These are phyloP conservation scores for Malus sieversii DNA, from an alignment of 306 rosid species.

Conservation along the genomic window DNA sequence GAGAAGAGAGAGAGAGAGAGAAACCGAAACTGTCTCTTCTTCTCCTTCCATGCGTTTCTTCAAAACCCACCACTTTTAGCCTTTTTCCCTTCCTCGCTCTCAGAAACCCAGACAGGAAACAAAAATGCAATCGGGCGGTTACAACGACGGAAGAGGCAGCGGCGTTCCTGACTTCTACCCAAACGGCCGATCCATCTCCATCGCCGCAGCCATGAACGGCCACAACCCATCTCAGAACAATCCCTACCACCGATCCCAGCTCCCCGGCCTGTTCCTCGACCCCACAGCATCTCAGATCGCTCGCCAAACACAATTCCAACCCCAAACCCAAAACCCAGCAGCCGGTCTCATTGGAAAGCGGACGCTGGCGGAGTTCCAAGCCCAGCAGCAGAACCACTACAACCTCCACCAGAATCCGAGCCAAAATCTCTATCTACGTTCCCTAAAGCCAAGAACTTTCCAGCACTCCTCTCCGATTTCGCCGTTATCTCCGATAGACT, in stretches of 20 bases:
- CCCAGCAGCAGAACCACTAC: constrained; percentile 31
- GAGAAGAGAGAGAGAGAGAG: not conserved
- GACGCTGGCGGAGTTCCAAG: constrained; percentile 64
- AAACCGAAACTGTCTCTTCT: constrained; percentile 18
- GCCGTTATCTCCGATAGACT: constrained; percentile 51
- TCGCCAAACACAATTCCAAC: constrained; percentile 24
- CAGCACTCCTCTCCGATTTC: constrained; percentile 41
- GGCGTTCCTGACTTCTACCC: constrained; percentile 42
- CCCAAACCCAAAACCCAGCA: constrained; percentile 5
- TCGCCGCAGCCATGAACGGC: constrained; percentile 27
- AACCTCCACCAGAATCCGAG: constrained; percentile 19
- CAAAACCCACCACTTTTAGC: constrained; percentile 31
- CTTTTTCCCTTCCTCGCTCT: constrained; percentile 6
- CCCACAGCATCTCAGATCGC: constrained; percentile 49
- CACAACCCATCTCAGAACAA: constrained; percentile 28
- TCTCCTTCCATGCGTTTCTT: constrained; percentile 32
- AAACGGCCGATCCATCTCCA: constrained; percentile 41
- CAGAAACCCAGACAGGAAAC: not conserved
- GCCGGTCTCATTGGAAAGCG: constrained; percentile 43
- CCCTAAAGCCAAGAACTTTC: constrained; percentile 52
- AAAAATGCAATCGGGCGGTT: constrained; percentile 66
- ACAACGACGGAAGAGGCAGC: constrained; percentile 47
- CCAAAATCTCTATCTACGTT: constrained; percentile 37
- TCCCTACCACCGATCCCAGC: constrained; percentile 44
- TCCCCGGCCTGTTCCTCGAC: constrained; percentile 41